These are phyloP conservation scores for Venturia pyrina DNA, from an alignment of 2,329 filamentous ascomycete species.

Conservation along the genomic window DNA sequence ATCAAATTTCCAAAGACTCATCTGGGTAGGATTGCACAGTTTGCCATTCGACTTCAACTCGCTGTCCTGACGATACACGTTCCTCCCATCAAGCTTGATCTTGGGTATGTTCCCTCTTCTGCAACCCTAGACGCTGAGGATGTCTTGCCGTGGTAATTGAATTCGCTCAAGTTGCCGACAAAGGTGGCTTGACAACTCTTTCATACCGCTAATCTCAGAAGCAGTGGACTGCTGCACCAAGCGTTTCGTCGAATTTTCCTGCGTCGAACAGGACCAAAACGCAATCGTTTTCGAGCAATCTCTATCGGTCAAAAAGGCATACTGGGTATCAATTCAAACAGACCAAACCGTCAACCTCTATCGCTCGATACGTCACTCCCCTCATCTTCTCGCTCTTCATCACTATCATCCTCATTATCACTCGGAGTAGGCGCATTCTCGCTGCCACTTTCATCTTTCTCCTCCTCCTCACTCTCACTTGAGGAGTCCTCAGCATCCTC, in stretches of 20 bases:
- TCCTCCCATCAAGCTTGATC: neutral
- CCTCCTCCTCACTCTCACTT: neutral
- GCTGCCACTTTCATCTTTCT: neutral
- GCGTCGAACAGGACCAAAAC: neutral
- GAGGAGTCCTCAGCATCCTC: neutral
- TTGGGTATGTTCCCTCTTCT: neutral
- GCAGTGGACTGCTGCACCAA: neutral
- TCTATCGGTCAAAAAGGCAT: neutral
- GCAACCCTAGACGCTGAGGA: neutral
- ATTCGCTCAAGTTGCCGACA: neutral
- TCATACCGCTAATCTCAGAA: neutral
- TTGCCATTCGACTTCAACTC: neutral
- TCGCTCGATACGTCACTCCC: constrained; percentile 3
- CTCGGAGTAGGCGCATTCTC: neutral
- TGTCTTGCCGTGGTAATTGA: neutral
- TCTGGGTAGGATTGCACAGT: no score
- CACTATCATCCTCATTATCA: neutral
- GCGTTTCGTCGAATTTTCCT: neutral
- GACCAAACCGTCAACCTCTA: neutral
- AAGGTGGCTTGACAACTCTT: neutral
- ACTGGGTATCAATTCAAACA: neutral
- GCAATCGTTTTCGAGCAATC: neutral
- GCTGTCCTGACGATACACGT: neutral
- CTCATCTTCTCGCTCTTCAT: constrained; percentile 6
- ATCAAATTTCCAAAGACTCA: no score